Evolutionary conservation across 768 basidiomycete genomes (phyloP).

Genomic region (Guyanaporus albipodus): DNA sequence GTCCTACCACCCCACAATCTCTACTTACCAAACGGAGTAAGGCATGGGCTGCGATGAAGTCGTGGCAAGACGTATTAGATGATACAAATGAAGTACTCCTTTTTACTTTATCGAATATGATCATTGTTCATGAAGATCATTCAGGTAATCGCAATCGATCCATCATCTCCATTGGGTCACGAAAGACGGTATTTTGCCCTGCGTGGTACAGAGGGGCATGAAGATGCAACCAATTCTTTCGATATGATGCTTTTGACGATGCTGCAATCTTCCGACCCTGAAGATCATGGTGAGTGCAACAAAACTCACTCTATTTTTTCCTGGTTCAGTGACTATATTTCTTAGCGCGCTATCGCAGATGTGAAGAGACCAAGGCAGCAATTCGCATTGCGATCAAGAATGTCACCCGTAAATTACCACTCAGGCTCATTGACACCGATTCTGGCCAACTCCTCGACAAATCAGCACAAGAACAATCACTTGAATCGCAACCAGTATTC

Average conservation of each 20-base stretch:
- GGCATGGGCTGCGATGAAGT: background rate
- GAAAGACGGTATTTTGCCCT: background rate
- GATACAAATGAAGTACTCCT: background rate
- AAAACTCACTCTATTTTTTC: background rate
- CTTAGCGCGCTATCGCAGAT: background rate
- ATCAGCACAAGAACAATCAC: background rate
- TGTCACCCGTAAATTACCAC: background rate
- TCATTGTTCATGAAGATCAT: background rate
- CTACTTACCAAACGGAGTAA: background rate
- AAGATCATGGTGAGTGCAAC: background rate
- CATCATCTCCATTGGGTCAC: background rate
- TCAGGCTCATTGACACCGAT: background rate
- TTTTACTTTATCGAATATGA: background rate
- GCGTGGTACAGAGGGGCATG: too few relatives aligned
- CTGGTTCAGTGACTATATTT: background rate
- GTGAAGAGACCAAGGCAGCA: background rate
- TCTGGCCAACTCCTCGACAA: background rate
- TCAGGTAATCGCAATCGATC: background rate
- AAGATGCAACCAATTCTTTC: background rate
- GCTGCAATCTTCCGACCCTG: background rate
- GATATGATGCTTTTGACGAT: background rate
- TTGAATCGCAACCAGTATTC: background rate
- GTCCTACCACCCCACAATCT: background rate
- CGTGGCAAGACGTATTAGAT: background rate
- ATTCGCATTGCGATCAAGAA: background rate